Conservation (phyloP, 331 rosid genomes). For the Arachis monticola region DNA sequence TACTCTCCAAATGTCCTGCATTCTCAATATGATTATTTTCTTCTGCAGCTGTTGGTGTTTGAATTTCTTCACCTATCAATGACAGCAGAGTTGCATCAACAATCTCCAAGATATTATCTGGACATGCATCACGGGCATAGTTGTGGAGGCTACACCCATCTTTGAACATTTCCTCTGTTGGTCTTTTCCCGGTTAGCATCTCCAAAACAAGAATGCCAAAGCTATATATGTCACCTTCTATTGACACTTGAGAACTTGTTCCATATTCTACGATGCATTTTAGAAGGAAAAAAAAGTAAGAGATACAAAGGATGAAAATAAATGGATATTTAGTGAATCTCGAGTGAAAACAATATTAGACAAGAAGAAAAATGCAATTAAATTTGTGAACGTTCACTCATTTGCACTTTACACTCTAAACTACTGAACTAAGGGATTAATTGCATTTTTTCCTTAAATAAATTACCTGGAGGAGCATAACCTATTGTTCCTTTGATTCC, state of each 20-base stretch:
- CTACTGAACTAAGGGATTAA: too few species aligned
- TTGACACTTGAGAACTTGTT: conserved; percentile 21
- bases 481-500: conserved; percentile 37
- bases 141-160: not conserved
- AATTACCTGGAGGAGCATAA: conserved; percentile 40
- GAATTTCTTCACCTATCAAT: not conserved
- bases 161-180: conserved; percentile 25
- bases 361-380: too few species aligned
- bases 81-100: not conserved
- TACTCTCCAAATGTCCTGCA: not conserved
- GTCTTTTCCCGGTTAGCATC: conserved; percentile 40
- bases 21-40: not conserved
- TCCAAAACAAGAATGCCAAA: conserved; percentile 37
- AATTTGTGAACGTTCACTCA: too few species aligned
- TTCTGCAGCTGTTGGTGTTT: not conserved
- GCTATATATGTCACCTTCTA: conserved; percentile 32
- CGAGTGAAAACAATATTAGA: too few species aligned
- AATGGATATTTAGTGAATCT: too few species aligned
- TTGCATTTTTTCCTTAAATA: too few species aligned
- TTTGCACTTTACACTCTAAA: too few species aligned
- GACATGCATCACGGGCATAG: not conserved
- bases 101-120: not conserved
- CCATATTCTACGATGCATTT: not conserved
- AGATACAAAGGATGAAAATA: too few species aligned
- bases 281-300: too few species aligned